Evolutionary conservation across 73 alveolate genomes (phyloP).

Genomic region (Stentor roeselii): DNA sequence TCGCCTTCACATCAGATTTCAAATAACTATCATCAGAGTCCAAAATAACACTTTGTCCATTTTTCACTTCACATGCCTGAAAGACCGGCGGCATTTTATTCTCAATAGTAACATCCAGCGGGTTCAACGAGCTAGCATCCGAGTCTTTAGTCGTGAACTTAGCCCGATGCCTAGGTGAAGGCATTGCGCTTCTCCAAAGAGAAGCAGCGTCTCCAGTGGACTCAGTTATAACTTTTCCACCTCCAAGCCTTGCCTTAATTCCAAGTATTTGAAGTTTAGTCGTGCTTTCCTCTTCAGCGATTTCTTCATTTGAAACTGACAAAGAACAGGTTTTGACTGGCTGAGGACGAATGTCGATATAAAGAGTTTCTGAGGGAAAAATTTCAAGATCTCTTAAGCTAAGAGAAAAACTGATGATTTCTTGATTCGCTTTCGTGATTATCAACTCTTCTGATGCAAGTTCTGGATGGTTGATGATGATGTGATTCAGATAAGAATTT

Average conservation of each 20-base stretch:
- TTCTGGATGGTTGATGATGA: neutral
- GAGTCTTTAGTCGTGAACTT: neutral
- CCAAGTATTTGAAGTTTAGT: constrained; percentile 10
- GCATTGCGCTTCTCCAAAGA: neutral
- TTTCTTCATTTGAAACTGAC: neutral
- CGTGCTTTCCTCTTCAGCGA: constrained; percentile 22
- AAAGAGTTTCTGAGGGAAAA: neutral
- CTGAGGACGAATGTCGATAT: neutral
- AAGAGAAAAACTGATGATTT: neutral
- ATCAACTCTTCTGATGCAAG: neutral
- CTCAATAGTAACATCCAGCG: neutral
- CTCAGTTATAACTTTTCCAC: neutral
- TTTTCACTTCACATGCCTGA: neutral
- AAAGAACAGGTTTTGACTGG: neutral
- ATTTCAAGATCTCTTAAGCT: neutral
- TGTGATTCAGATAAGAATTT: neutral
- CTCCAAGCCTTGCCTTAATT: neutral
- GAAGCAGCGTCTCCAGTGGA: neutral
- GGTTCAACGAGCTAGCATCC: neutral
- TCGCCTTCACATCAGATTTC: neutral
- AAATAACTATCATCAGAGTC: constrained; percentile 15
- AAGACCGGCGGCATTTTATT: neutral
- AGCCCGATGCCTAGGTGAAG: neutral
- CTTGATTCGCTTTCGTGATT: neutral
- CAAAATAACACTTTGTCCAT: constrained; percentile 12